Evolutionary conservation across 805 yeast species (phyloP).

Genomic region (Tetrapisispora pingtungensis): DNA sequence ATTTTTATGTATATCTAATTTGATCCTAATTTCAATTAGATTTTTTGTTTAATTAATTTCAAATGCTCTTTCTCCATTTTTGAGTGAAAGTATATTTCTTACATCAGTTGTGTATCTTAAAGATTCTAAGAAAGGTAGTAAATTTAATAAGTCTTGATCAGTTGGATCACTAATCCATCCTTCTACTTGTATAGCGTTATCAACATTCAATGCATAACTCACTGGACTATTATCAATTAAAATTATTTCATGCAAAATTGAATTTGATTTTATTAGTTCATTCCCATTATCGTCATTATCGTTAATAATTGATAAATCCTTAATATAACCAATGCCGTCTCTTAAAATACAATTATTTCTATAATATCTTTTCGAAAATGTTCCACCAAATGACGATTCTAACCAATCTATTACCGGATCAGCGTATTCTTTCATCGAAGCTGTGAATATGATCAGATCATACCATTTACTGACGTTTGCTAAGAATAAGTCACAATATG

Average conservation of each 20-base stretch:
- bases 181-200: constrained; percentile 86
- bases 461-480: constrained; percentile 76
- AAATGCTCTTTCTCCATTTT: constrained; percentile 41
- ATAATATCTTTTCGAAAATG: constrained; percentile 56
- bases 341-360: constrained; percentile 69
- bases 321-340: constrained; percentile 78
- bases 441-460: constrained; percentile 84
- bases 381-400: constrained; percentile 47
- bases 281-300: constrained; percentile 2
- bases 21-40: neutral
- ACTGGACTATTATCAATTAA: constrained; percentile 91
- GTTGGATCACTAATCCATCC: constrained; percentile 98
- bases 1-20: too few species aligned
- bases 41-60: neutral
- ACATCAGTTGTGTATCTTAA: constrained; percentile 79
- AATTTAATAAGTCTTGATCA: constrained; percentile 70
- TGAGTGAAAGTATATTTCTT: constrained; percentile 61
- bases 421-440: constrained; percentile 89
- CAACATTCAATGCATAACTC: constrained; percentile 72
- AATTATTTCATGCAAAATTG: constrained; percentile 39
- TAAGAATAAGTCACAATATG: constrained; percentile 79
- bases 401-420: constrained; percentile 94
- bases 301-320: constrained; percentile 39
- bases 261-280: neutral
- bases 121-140: constrained; percentile 54